Evolutionary conservation across 2,329 filamentous ascomycete species (phyloP), one percentile per base, ranked within the genome.

Genomic region (Elsinoe ampelina): DNA sequence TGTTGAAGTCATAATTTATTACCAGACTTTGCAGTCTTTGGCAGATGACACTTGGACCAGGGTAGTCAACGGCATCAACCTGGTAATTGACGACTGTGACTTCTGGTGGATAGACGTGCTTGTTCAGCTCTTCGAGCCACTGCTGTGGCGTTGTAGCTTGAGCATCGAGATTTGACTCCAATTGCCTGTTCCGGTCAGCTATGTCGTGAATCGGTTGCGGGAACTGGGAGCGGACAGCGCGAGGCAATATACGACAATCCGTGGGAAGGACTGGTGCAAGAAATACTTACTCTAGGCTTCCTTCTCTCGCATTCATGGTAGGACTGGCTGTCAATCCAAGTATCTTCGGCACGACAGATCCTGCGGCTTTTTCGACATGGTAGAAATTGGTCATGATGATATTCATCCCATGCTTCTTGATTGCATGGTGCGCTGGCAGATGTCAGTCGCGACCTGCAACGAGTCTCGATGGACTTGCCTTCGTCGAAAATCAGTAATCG

Each of bases 311-410:
- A 10, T 22, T 45, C 12, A 45, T 22, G n/a, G 17, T 30, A 0
- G 89, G 89, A 60, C 87, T 95, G 0, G 90, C 90, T 5, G 86
- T 91, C 20, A 95, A 74, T 0, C 89, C 90, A 4, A 95, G 73
- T 26, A 95, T 84, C 17, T 77, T 75, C 0, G 90, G 90, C 1
- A 81, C 68, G 0, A 59, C 38, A 0, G 67, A 59, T 0, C 74
- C 75, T 1, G 57, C 60, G 0, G 55, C 61, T 15, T 67, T 69
- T 12, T 61, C 58, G 26, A 74, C 72, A 60, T 82, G 80, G 64
- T 95, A 95, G 62, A 86, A 85, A 30, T 82, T 73, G 26, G 71
- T 73, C 86, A 95, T 92, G 34, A 95, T 85, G 38, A 74, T 79
- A 57, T 83, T 84, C 10, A 83, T 82, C 0, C 86, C 76, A 61